phyloP scores from a whole-genome alignment of 805 yeast species.

The Yarrowia deformans region DNA sequence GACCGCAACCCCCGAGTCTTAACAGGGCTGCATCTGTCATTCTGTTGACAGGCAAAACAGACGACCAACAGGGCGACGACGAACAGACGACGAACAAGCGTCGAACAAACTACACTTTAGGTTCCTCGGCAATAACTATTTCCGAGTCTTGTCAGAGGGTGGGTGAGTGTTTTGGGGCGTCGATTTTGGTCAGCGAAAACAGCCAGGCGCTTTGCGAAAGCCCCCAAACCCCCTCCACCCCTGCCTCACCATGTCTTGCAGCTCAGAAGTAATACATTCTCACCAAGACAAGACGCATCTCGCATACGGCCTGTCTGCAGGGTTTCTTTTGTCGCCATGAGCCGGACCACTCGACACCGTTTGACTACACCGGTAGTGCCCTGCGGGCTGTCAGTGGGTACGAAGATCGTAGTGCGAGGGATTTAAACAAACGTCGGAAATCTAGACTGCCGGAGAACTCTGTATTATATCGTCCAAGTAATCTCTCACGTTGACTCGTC shows the following conservation, averaged over 20 bases:
- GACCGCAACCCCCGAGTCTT: too few species aligned
- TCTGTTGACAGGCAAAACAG: too few species aligned
- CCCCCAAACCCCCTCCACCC: not conserved
- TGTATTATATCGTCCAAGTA: too few species aligned
- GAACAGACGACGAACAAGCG: not conserved
- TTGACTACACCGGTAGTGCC: constrained; percentile 7
- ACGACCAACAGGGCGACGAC: not conserved
- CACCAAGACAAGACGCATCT: constrained; percentile 10
- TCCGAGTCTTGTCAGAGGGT: not conserved
- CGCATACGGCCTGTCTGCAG: constrained; percentile 30
- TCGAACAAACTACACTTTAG: constrained; percentile 5
- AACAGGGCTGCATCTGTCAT: too few species aligned
- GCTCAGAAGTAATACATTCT: not conserved
- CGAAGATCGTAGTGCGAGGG: too few species aligned
- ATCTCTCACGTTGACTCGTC: too few species aligned
- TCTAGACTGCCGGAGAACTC: not conserved
- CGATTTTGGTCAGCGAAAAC: too few species aligned
- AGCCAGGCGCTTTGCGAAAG: too few species aligned
- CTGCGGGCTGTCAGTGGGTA: not conserved
- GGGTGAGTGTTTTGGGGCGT: not conserved
- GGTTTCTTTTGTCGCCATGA: not conserved
- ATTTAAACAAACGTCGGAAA: too few species aligned
- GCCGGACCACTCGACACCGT: not conserved
- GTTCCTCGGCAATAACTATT: constrained; percentile 5
- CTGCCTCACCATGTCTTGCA: not conserved